Evolutionary conservation across 352 stramenopile species (phyloP), one percentile per base, ranked within the genome.

Genomic region (Stephanocyclus meneghinianus): DNA sequence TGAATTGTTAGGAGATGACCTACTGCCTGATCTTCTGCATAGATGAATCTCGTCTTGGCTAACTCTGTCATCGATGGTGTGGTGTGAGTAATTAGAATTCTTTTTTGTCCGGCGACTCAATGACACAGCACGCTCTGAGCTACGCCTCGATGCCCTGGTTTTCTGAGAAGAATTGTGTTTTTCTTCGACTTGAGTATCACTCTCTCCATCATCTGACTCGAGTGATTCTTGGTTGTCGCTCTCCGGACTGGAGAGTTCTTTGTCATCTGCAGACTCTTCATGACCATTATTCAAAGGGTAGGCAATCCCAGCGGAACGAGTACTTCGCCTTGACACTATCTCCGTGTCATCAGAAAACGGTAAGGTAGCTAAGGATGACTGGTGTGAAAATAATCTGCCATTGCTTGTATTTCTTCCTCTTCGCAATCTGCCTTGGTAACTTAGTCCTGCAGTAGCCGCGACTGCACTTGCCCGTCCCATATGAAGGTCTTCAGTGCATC

Each of bases 351-450:
- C 45, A 47, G 13, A 9, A 53, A 29, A 9, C 30, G 47, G 63
- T 29, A 71, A 48, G 21, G 47, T 61, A 10, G 48, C 45, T 8
- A 71, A 61, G 60, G 47, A 55, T 50, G 63, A 71, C 9, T 55
- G 47, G 4, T 65, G 32, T 50, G 15, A 29, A 30, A 65, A 29
- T n/a, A 44, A 26, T 26, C 29, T 62, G 21, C 2, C 15, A 59
- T 10, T 53, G n/a, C n/a, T 21, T 21, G 45, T 53, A 21, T 10
- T 53, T 53, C 45, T 32, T 42, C 26, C 29, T 63, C 55, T 44
- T 42, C 55, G 40, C 5, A 9, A 56, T 32, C 26, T 42, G 18
- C 1, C 45, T 16, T 50, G 42, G 7, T 51, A 15, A 18, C 61
- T n/a, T 30, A 45, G 50, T 47, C 50, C 30, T 45, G 55, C 42